Percentiles rank a stretch among this genome's conserved stretches.
phyloP scores from a whole-genome alignment of 176 grass and related monocot species.

The Oryza coarctata region DNA sequence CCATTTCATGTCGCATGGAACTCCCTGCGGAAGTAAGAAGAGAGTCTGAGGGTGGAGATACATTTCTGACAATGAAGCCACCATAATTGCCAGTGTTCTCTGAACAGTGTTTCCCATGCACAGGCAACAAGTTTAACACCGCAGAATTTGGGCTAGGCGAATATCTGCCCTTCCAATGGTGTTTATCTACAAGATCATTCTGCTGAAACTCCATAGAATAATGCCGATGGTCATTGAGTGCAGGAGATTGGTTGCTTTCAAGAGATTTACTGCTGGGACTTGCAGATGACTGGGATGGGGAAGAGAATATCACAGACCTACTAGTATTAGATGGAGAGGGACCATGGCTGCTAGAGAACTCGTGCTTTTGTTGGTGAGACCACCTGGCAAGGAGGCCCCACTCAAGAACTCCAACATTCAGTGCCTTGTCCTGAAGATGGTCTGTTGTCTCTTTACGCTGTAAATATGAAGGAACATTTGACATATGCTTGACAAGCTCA shows the following conservation, averaged over 20 bases:
- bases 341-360: slow-evolving; percentile 29
- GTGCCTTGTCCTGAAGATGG: slow-evolving; percentile 70
- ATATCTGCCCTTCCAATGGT: slow-evolving; percentile 23
- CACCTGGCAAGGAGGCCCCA: slow-evolving; percentile 83
- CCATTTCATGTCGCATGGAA: slow-evolving; percentile 18
- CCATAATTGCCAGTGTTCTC: slow-evolving; percentile 23
- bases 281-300: slow-evolving; percentile 46
- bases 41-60: slow-evolving; percentile 21
- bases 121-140: slow-evolving; percentile 41
- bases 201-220: slow-evolving; percentile 33
- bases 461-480: slow-evolving; percentile 87
- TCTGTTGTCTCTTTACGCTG: slow-evolving; percentile 45
- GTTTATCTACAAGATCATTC: slow-evolving; percentile 27
- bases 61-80: slow-evolving; percentile 21
- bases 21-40: slow-evolving; percentile 26
- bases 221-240: slow-evolving; percentile 34
- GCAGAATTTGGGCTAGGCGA: slow-evolving; percentile 46
- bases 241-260: slow-evolving; percentile 51
- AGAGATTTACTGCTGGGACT: slow-evolving; percentile 52
- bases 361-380: slow-evolving; percentile 62
- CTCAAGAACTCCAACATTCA: slow-evolving; percentile 90
- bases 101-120: slow-evolving; percentile 35
- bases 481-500: slow-evolving; percentile 94
- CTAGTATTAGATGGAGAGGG: slow-evolving; percentile 47
- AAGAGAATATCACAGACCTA: slow-evolving; percentile 47